phyloP scores from a whole-genome alignment of 805 yeast genomes.

The Barnettozyma botsteinii region DNA sequence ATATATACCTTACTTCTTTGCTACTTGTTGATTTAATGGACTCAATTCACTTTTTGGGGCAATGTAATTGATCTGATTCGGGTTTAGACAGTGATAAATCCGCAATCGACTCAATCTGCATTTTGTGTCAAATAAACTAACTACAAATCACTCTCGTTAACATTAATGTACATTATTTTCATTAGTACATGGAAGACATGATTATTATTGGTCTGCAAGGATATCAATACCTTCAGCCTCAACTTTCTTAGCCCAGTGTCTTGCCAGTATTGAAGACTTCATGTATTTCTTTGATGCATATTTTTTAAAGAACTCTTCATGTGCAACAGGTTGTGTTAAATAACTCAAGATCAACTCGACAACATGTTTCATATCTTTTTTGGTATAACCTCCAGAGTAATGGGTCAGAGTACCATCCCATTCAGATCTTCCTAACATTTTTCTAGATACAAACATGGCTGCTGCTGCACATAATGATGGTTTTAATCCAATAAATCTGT shows the following conservation, averaged over 20 bases:
- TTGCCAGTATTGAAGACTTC: constrained; percentile 73
- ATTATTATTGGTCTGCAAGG: constrained; percentile 7
- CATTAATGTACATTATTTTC: neutral
- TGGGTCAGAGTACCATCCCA: constrained; percentile 88
- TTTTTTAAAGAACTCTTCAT: constrained; percentile 88
- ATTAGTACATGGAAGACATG: neutral
- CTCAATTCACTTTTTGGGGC: too few relatives aligned
- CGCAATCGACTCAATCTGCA: too few relatives aligned
- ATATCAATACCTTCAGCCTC: constrained; percentile 20
- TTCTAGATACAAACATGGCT: constrained; percentile 78
- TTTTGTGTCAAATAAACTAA: too few relatives aligned
- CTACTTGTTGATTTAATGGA: too few relatives aligned
- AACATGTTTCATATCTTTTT: constrained; percentile 63
- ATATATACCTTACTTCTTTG: too few relatives aligned
- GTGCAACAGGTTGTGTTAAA: constrained; percentile 71
- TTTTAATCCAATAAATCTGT: constrained; percentile 61
- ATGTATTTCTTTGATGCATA: constrained; percentile 84
- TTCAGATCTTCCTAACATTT: constrained; percentile 55
- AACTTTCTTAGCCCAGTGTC: constrained; percentile 73
- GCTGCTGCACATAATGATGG: constrained; percentile 85
- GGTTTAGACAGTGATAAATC: too few relatives aligned
- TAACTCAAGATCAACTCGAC: constrained; percentile 72
- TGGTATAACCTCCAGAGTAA: constrained; percentile 86
- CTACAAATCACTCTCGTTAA: too few relatives aligned
- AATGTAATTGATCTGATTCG: too few relatives aligned